Conservation (phyloP, 108 stramenopile species). For the Skeletonema costatum region DNA sequence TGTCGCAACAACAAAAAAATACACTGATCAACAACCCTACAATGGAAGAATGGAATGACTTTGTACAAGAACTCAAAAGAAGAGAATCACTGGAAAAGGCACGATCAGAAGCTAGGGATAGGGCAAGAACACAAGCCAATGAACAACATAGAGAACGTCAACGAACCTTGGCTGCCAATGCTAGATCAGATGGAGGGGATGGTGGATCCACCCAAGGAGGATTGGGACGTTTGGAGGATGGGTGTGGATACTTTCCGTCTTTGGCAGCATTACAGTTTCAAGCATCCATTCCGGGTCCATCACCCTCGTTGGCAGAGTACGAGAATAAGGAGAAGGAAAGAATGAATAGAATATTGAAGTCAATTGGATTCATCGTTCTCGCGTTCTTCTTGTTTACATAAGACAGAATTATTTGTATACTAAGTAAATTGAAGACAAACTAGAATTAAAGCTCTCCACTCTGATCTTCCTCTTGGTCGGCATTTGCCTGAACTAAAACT, state of each 20-base stretch:
- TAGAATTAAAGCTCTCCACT: background rate
- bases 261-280: constrained; percentile 50
- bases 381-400: constrained; percentile 36
- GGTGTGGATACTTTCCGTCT: constrained; percentile 44
- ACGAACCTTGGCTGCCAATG: constrained; percentile 36
- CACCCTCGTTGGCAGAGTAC: constrained; percentile 33
- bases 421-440: background rate
- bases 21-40: background rate
- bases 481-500: background rate
- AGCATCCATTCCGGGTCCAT: constrained; percentile 41
- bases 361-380: constrained; percentile 24
- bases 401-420: background rate
- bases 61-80: constrained; percentile 36
- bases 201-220: constrained; percentile 21
- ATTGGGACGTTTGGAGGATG: constrained; percentile 40
- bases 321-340: constrained; percentile 41
- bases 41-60: constrained; percentile 30
- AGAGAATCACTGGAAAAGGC: constrained; percentile 37
- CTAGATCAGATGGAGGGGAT: background rate
- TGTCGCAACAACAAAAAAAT: background rate
- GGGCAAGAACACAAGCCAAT: constrained; percentile 42
- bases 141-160: constrained; percentile 53
- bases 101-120: constrained; percentile 23
- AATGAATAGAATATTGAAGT: constrained; percentile 30
- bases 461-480: background rate